A percentile compares a stretch with the other conserved stretches of the same genome.
Conservation (phyloP, 73 alveolate species). For the Paramecium sexaurelia region DNA sequence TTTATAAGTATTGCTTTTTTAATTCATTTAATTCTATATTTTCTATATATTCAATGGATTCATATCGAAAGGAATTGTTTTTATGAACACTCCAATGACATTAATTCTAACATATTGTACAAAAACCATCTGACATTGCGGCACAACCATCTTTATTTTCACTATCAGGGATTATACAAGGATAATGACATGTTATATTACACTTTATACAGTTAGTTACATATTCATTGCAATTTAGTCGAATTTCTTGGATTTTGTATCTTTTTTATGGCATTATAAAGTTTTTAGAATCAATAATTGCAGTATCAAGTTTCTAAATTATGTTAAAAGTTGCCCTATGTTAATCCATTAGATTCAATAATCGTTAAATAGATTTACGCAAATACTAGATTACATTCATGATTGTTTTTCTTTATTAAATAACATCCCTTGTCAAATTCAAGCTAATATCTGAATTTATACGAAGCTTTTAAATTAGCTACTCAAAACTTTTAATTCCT, state of each 20-base stretch:
- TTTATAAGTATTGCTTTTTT: slow-evolving; percentile 16
- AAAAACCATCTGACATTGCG: slow-evolving; percentile 47
- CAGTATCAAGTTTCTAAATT: background rate
- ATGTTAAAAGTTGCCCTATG: background rate
- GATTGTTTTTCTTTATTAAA: background rate
- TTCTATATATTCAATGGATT: background rate
- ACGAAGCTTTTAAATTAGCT: background rate
- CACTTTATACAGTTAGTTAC: slow-evolving; percentile 56
- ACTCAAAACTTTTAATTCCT: too few species aligned
- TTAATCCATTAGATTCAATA: background rate
- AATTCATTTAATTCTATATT: background rate
- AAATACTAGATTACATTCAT: background rate
- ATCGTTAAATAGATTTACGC: background rate
- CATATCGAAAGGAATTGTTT: background rate
- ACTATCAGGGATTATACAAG: slow-evolving; percentile 11
- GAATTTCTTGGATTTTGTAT: background rate
- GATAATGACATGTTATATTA: slow-evolving; percentile 64
- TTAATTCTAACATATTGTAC: slow-evolving; percentile 34
- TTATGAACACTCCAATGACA: slow-evolving; percentile 59
- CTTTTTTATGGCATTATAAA: background rate
- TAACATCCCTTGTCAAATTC: background rate
- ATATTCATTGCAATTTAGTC: background rate
- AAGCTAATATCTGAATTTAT: background rate
- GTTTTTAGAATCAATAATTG: background rate
- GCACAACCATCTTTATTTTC: background rate